phyloP scores from a whole-genome alignment of 805 yeast genomes.

The Candida mattraensis region DNA sequence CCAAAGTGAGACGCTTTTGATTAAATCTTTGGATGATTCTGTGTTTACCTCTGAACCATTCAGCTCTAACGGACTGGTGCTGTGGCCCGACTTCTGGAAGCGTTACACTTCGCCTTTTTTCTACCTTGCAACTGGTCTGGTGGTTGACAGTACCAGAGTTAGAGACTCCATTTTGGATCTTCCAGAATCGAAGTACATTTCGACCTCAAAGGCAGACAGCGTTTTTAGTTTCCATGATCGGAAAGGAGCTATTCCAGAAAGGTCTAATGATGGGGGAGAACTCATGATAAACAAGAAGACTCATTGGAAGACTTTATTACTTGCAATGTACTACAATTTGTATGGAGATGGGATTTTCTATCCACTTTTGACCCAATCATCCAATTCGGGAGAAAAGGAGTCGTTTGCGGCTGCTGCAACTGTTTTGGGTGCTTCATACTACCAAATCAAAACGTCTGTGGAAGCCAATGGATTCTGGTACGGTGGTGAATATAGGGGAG shows the following conservation, averaged over 20 bases:
- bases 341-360: conserved; percentile 45
- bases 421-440: conserved; percentile 39
- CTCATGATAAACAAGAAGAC: conserved; percentile 46
- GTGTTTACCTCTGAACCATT: conserved; percentile 48
- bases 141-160: conserved; percentile 34
- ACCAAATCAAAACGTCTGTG: conserved; percentile 47
- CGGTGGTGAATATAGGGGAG: conserved; percentile 39
- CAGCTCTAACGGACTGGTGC: conserved; percentile 49
- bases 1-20: conserved; percentile 46
- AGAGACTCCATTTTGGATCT: conserved; percentile 33
- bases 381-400: conserved; percentile 50
- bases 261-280: conserved; percentile 53
- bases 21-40: conserved; percentile 39
- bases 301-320: conserved; percentile 46
- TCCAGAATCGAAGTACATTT: conserved; percentile 17
- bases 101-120: conserved; percentile 71
- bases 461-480: conserved; percentile 50
- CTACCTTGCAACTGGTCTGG: conserved; percentile 58
- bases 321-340: conserved; percentile 50
- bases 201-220: conserved; percentile 30
- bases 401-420: conserved; percentile 52
- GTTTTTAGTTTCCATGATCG: conserved; percentile 28
- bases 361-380: conserved; percentile 39
- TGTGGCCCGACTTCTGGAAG: conserved; percentile 86
- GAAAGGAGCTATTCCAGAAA: conserved; percentile 48